Percentiles rank a stretch among this genome's conserved stretches.
These are phyloP conservation scores for Leavenworthia alabamica DNA, from an alignment of 345 rosid species.

Conservation along the genomic window DNA sequence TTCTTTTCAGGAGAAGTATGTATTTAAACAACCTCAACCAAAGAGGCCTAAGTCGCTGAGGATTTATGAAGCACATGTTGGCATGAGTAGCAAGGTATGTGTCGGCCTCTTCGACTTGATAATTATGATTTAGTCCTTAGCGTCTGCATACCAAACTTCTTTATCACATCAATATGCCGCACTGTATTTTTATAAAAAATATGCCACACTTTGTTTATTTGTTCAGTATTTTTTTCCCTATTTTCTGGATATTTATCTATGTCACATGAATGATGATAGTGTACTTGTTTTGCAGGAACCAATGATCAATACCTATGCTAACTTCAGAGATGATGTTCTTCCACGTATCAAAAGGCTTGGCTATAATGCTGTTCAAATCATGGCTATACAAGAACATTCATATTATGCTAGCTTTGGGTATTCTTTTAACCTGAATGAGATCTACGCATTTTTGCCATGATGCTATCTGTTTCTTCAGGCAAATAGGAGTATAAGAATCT, in stretches of 20 bases:
- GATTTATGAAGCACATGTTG: slow-evolving; percentile 91
- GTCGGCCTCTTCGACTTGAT: slow-evolving; percentile 4
- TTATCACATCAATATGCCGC: background rate
- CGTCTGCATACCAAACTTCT: background rate
- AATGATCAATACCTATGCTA: slow-evolving; percentile 67
- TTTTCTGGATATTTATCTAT: background rate
- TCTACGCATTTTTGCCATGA: slow-evolving; percentile 3
- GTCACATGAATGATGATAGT: slow-evolving; percentile 12
- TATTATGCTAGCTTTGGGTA: slow-evolving; percentile 99
- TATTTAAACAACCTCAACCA: slow-evolving; percentile 79
- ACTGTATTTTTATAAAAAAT: too few relatives aligned
- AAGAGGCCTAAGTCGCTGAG: slow-evolving; percentile 83
- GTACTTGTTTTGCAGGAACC: slow-evolving; percentile 63
- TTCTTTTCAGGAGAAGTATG: slow-evolving; percentile 62
- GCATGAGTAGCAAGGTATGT: slow-evolving; percentile 92
- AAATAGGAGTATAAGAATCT: slow-evolving; percentile 10
- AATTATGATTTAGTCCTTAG: background rate
- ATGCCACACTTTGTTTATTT: slow-evolving; percentile 3
- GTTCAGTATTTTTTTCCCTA: background rate
- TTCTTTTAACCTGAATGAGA: slow-evolving; percentile 6
- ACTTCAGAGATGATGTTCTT: slow-evolving; percentile 88
- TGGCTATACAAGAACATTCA: slow-evolving; percentile 99
- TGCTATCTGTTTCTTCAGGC: slow-evolving; percentile 3
- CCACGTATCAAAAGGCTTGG: slow-evolving; percentile 95
- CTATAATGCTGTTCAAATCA: slow-evolving; percentile 95